Percentiles rank a stretch among this genome's conserved stretches.
phyloP scores from a whole-genome alignment of 1,284 basidiomycete species.

The Somion occarium region DNA sequence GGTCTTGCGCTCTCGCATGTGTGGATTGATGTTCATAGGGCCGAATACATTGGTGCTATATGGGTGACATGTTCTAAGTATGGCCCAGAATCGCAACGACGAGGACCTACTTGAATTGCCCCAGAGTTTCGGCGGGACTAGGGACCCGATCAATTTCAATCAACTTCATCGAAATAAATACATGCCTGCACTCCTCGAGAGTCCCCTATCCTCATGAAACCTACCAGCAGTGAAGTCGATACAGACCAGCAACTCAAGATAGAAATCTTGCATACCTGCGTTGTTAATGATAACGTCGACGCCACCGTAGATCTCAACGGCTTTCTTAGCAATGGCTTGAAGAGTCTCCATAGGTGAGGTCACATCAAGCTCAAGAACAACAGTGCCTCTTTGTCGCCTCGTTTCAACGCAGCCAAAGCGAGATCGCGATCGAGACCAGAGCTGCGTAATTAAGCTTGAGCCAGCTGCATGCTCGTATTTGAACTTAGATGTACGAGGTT shows the following conservation, averaged over 20 bases:
- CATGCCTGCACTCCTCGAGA: constrained; percentile 16
- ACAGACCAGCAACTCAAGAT: too few species aligned
- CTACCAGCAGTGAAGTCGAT: too few species aligned
- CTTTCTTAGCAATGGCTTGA: constrained; percentile 35
- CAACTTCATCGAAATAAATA: neutral
- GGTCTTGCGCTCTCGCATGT: constrained; percentile 29
- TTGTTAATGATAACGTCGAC: constrained; percentile 48
- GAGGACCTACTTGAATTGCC: constrained; percentile 28
- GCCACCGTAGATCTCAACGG: constrained; percentile 29
- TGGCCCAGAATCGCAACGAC: neutral
- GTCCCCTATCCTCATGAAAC: constrained; percentile 13
- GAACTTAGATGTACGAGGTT: constrained; percentile 9
- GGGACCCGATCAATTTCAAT: constrained; percentile 12
- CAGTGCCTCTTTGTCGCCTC: constrained; percentile 22
- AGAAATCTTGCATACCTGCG: constrained; percentile 30
- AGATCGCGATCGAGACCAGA: constrained; percentile 30
- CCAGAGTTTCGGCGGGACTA: constrained; percentile 27
- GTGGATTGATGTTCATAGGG: constrained; percentile 33
- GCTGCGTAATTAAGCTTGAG: too few species aligned
- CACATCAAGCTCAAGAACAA: constrained; percentile 27
- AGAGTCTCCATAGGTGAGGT: constrained; percentile 22
- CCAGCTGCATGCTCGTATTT: too few species aligned
- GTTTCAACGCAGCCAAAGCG: constrained; percentile 8
- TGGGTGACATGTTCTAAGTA: too few species aligned
- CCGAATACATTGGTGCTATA: constrained; percentile 34